phyloP scores from a whole-genome alignment of 2,329 filamentous ascomycete species.

The Colletotrichum nymphaeae region DNA sequence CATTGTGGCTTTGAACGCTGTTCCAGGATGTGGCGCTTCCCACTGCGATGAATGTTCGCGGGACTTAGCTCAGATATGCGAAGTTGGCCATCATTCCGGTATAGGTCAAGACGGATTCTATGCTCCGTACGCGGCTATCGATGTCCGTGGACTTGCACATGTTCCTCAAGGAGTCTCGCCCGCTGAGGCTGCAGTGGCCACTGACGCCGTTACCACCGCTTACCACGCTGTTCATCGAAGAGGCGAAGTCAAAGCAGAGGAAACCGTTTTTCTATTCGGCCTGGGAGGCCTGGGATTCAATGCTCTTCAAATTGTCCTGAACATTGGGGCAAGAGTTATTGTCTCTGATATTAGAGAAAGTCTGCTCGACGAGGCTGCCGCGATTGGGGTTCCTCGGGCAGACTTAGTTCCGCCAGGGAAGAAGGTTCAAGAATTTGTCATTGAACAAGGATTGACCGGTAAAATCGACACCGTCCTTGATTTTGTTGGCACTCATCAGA shows the following conservation, averaged over 20 bases:
- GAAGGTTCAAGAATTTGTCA: conserved; percentile 44
- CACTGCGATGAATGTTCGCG: conserved; percentile 52
- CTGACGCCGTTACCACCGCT: conserved; percentile 53
- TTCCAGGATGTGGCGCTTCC: conserved; percentile 45
- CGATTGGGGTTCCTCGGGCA: conserved; percentile 43
- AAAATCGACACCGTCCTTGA: conserved; percentile 46
- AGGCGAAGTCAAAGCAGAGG: conserved; percentile 46
- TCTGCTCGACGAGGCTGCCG: conserved; percentile 34
- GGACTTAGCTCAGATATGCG: conserved; percentile 50
- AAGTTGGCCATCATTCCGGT: conserved; percentile 51
- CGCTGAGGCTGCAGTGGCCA: conserved; percentile 50
- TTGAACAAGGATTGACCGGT: conserved; percentile 36
- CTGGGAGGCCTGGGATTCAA: conserved; percentile 55
- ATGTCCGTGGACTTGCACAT: conserved; percentile 38
- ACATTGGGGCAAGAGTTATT: conserved; percentile 66
- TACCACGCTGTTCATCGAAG: conserved; percentile 52
- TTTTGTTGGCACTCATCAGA: conserved; percentile 49
- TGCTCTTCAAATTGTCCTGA: conserved; percentile 49
- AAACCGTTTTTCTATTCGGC: conserved; percentile 53
- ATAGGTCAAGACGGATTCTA: conserved; percentile 57
- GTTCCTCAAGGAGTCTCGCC: conserved; percentile 41
- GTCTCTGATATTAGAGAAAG: conserved; percentile 36
- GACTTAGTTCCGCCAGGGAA: conserved; percentile 46
- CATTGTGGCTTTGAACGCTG: conserved; percentile 44
- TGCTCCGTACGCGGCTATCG: conserved; percentile 50